Evolutionary conservation across 257 asterid species (phyloP).

Genomic region (Lycium ferocissimum): DNA sequence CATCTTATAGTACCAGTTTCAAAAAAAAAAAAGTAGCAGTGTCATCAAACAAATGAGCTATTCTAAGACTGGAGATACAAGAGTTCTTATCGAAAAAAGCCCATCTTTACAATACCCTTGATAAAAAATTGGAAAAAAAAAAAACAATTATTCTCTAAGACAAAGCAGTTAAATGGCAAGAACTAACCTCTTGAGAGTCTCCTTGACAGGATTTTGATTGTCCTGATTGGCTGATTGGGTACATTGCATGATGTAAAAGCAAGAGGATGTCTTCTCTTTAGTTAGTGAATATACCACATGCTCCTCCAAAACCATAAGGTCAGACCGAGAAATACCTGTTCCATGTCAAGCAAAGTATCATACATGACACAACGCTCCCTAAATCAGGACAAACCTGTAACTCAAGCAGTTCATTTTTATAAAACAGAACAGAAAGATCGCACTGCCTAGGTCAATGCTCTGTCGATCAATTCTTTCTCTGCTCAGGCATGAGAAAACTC

Average conservation of each 20-base stretch:
- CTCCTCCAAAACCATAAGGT: conserved; percentile 63
- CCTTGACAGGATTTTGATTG: conserved; percentile 48
- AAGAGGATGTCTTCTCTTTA: conserved; percentile 60
- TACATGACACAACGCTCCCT: not conserved
- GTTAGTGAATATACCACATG: conserved; percentile 61
- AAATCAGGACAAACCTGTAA: conserved; percentile 28
- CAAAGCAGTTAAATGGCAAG: conserved; percentile 2
- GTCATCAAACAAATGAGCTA: conserved; percentile 18
- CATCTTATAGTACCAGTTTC: not conserved
- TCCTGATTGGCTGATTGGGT: conserved; percentile 38
- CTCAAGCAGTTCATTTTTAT: conserved; percentile 9
- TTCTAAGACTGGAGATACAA: conserved; percentile 12
- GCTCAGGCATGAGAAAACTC: conserved; percentile 22
- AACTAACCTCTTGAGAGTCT: conserved; percentile 63
- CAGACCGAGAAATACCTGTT: conserved; percentile 57
- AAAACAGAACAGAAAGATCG: conserved; percentile 19
- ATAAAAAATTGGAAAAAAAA: not conserved
- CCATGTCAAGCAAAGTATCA: conserved; percentile 38
- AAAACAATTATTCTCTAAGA: not conserved
- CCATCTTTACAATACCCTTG: conserved; percentile 23
- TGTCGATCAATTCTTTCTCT: conserved; percentile 18
- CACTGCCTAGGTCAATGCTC: conserved; percentile 22
- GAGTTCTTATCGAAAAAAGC: not conserved
- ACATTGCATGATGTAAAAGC: conserved; percentile 63
- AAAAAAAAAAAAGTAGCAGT: not conserved